These are phyloP conservation scores for Clavispora santaluciae DNA, from an alignment of 805 yeast genomes.

Conservation along the genomic window DNA sequence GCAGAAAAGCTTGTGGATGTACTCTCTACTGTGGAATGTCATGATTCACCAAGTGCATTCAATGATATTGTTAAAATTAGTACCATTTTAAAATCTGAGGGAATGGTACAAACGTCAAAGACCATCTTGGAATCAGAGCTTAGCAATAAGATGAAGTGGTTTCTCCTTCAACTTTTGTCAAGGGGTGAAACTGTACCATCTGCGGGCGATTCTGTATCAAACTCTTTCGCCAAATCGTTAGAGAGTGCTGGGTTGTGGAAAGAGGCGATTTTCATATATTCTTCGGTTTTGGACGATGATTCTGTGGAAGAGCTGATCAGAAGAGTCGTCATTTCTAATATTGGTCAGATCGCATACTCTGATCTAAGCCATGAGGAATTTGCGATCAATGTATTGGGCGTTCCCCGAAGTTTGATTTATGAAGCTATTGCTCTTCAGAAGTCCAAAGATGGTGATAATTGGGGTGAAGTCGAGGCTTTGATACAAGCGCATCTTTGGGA, in stretches of 20 bases:
- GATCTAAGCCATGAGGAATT: conserved; percentile 27
- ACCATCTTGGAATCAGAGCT: conserved; percentile 15
- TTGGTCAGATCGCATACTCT: conserved; percentile 22
- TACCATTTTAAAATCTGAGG: conserved; percentile 4
- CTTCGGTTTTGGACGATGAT: conserved; percentile 50
- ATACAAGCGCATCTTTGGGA: conserved; percentile 55
- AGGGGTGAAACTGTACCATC: not conserved
- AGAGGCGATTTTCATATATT: conserved; percentile 59
- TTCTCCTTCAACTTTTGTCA: conserved; percentile 40
- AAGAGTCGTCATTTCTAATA: conserved; percentile 28
- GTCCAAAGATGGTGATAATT: conserved; percentile 44
- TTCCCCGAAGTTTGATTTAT: conserved; percentile 47
- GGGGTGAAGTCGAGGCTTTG: conserved; percentile 57
- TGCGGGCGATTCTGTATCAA: conserved; percentile 23
- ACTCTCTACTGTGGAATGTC: not conserved
- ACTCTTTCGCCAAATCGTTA: conserved; percentile 46
- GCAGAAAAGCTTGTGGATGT: conserved; percentile 6
- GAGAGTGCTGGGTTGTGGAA: conserved; percentile 43
- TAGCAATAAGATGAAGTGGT: conserved; percentile 48
- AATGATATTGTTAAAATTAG: conserved; percentile 18
- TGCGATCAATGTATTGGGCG: conserved; percentile 34
- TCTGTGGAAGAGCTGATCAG: conserved; percentile 40
- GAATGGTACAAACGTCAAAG: conserved; percentile 5
- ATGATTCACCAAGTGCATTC: not conserved
- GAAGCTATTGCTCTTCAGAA: conserved; percentile 60